Base-by-base conservation (phyloP, 2,329 filamentous ascomycete species). In the Neonectria ditissima region DNA sequence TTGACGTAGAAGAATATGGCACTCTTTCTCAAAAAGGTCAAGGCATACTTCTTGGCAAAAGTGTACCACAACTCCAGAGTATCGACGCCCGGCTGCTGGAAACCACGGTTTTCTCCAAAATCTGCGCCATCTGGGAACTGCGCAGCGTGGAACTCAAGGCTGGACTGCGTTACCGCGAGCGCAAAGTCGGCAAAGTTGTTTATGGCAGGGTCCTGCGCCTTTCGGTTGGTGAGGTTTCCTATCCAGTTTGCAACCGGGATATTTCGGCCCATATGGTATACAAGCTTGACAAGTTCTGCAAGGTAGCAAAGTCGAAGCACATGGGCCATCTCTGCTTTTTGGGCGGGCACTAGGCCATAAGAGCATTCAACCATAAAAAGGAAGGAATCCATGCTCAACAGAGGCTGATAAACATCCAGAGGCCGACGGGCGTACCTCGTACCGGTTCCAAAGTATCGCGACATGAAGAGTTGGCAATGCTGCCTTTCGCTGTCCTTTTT, bases 1-100 rank as follows among this genome's bases (percentile, higher is more conserved):
- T 93, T 91, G 64, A 97, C 91, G 76, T 98, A 91, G 67, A 98
- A 87, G 39, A 98, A 87, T 51, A 99, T 87, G 47, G 89, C 86
- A 8, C 87, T 86, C 80, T 99, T 99, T 63, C 96, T 91, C 41
- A 99, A 83, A 81, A 97, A 99, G 0, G 89, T 85, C n/a, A 97
- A 84, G 4, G 94, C 93, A 74, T 98, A 99, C 73, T 91, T 94
- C 66, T 90, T 88, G 24, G 93, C 85, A 69, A 91, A 88, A 9
- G 79, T 78, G 70, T 89, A 87, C 77, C 86, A 86, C 32, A 82
- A 83, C 56, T 83, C 81, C 34, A 89, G 73, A 54, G 80, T 83
- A 59, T 87, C 79, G 50, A 90, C 79, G 11, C 82, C 83, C 8
- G 83, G 81, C 71, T 89, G 86, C 55, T 84, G 80, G 71, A 89